Percentiles rank a stretch among this genome's conserved stretches.
Evolutionary conservation across 352 stramenopile genomes (phyloP).

Genomic region (Phytophthora ramorum): DNA sequence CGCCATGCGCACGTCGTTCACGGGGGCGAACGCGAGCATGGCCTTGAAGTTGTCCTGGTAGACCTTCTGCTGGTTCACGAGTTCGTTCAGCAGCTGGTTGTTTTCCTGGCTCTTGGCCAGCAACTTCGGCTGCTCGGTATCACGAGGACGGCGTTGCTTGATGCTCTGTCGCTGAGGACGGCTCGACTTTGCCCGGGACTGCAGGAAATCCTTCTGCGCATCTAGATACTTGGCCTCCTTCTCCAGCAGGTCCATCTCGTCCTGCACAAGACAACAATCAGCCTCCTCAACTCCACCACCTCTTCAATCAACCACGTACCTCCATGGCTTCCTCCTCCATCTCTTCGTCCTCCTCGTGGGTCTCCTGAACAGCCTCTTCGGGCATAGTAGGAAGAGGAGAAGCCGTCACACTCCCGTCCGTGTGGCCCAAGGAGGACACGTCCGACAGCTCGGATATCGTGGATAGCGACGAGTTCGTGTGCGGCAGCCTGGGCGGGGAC

Average conservation of each 20-base stretch:
- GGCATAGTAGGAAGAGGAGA: conserved; percentile 46
- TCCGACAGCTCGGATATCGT: conserved; percentile 16
- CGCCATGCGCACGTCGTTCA: conserved; percentile 77
- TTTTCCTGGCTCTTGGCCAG: conserved; percentile 54
- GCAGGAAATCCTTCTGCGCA: conserved; percentile 68
- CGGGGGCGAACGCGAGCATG: conserved; percentile 78
- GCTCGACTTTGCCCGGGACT: conserved; percentile 57
- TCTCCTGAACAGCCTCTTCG: conserved; percentile 27
- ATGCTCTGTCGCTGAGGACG: conserved; percentile 47
- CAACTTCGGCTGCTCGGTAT: conserved; percentile 45
- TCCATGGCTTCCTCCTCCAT: conserved; percentile 44
- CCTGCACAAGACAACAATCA: conserved; percentile 27
- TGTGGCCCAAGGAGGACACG: conserved; percentile 28
- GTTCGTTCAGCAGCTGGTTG: conserved; percentile 58
- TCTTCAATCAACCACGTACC: conserved; percentile 29
- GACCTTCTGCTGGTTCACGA: conserved; percentile 71
- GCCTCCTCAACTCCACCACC: background rate
- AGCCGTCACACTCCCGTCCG: conserved; percentile 25
- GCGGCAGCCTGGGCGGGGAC: conserved; percentile 33
- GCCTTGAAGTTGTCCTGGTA: conserved; percentile 84
- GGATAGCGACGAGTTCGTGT: conserved; percentile 32
- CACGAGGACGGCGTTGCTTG: conserved; percentile 60
- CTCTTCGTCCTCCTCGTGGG: conserved; percentile 30
- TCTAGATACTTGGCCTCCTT: conserved; percentile 80
- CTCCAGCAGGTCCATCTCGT: conserved; percentile 63